A percentile compares a stretch with the other conserved stretches of the same genome.
phyloP scores from a whole-genome alignment of 345 rosid genomes.

The Streptanthus diversifolius region DNA sequence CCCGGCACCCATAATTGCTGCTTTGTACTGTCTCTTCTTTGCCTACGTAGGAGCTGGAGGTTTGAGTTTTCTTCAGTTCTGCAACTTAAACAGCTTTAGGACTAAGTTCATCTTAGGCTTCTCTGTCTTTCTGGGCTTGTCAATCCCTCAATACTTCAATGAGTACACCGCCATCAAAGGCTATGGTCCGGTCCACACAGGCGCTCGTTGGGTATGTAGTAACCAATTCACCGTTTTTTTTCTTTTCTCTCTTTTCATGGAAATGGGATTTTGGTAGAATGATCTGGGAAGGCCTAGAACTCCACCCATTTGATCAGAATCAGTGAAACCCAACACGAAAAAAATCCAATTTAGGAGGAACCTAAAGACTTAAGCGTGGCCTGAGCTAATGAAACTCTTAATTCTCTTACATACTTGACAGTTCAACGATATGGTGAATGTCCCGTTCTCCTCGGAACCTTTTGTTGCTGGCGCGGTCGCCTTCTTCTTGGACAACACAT shows the following conservation, averaged over 20 bases:
- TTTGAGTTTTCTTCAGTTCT: slow-evolving; percentile 87
- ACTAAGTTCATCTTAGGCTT: slow-evolving; percentile 79
- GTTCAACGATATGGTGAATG: slow-evolving; percentile 94
- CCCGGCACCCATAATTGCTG: slow-evolving; percentile 86
- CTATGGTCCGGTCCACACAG: slow-evolving; percentile 81
- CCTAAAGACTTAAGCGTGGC: not conserved
- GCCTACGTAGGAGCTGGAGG: slow-evolving; percentile 94
- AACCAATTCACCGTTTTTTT: not conserved
- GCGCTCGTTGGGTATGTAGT: slow-evolving; percentile 76
- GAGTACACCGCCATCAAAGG: slow-evolving; percentile 93
- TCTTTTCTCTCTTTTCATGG: not conserved
- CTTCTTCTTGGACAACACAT: slow-evolving; percentile 75
- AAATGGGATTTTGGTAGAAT: not conserved
- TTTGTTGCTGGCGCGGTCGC: slow-evolving; percentile 87
- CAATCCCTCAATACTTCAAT: slow-evolving; percentile 90
- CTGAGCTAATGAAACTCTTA: slow-evolving; percentile 7
- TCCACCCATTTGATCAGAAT: not conserved
- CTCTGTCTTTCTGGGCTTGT: slow-evolving; percentile 88
- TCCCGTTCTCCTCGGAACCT: slow-evolving; percentile 88
- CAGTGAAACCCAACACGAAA: not conserved
- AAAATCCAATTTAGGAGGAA: not conserved
- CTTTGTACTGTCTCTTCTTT: slow-evolving; percentile 86
- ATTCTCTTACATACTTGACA: slow-evolving; percentile 33
- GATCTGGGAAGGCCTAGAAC: not conserved
- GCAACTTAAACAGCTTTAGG: slow-evolving; percentile 92